Percentiles rank a stretch among this genome's conserved stretches.
Conservation (phyloP, 805 yeast genomes). For the Starmerella riodocensis region DNA sequence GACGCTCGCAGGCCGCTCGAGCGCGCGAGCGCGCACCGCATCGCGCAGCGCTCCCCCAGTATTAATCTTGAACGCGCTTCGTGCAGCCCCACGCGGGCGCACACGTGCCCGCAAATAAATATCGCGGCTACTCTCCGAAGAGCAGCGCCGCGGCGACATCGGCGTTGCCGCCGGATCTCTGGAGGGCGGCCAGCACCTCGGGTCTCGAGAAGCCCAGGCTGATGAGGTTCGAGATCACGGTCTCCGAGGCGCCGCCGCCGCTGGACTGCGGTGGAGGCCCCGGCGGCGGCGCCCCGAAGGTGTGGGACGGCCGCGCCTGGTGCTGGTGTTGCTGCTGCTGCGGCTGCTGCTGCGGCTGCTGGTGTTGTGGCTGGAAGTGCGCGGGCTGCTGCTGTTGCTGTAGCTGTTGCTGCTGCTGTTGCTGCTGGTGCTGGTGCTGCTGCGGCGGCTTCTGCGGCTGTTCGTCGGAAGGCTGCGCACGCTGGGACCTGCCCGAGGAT, state of each 20-base stretch:
- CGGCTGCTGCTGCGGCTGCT: background rate
- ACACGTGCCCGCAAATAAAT: too few species aligned
- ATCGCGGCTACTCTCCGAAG: constrained; percentile 34
- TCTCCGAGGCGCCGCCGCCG: background rate
- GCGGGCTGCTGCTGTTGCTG: background rate
- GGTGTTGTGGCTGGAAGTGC: background rate
- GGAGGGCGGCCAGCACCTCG: constrained; percentile 54
- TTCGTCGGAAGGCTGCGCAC: too few species aligned
- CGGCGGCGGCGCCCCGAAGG: background rate
- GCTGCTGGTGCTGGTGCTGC: background rate
- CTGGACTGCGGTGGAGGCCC: too few species aligned
- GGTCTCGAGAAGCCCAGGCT: constrained; percentile 57
- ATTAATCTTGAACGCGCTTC: too few species aligned
- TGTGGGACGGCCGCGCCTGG: background rate
- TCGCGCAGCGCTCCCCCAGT: too few species aligned
- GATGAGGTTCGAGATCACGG: constrained; percentile 35
- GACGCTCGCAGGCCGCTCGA: too few species aligned
- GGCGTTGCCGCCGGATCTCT: constrained; percentile 57
- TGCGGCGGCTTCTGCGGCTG: background rate
- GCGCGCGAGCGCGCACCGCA: too few species aligned
- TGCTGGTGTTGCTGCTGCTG: background rate
- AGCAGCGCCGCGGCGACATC: constrained; percentile 77
- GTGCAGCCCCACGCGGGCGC: too few species aligned
- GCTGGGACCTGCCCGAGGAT: too few species aligned
- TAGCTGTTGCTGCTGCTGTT: background rate